phyloP scores from a whole-genome alignment of 2,329 filamentous ascomycete species.

The Dothistroma septosporum region DNA sequence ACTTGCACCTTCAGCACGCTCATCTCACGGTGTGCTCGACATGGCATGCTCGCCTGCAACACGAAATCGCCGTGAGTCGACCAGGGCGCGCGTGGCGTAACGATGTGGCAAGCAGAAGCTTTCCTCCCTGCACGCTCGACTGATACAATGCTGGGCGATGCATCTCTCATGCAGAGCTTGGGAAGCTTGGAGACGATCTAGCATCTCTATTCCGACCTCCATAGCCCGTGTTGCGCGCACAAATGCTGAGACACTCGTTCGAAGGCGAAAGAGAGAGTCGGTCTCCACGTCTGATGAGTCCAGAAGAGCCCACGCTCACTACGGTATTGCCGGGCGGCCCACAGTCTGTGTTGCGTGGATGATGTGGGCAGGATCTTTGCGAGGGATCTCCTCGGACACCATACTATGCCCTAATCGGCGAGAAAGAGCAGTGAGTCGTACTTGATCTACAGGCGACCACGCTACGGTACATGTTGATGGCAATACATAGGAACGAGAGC shows the following conservation, averaged over 20 bases:
- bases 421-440: not conserved
- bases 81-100: not conserved
- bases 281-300: not conserved
- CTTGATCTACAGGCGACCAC: not conserved
- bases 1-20: not conserved
- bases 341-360: not conserved
- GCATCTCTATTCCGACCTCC: not conserved
- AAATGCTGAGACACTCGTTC: not conserved
- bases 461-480: not conserved
- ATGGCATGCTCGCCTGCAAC: not conserved
- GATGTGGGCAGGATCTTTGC: not conserved
- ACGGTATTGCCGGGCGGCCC: not conserved
- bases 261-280: not conserved
- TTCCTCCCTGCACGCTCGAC: not conserved
- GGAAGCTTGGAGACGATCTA: conserved; percentile 1
- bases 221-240: not conserved
- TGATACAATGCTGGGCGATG: not conserved
- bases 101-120: not conserved
- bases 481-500: not conserved
- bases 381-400: not conserved
- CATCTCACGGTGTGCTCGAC: not conserved
- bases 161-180: not conserved
- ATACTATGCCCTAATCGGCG: not conserved
- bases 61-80: not conserved
- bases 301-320: not conserved